Percentiles rank a stretch among this genome's conserved stretches.
phyloP scores from a whole-genome alignment of 2,329 filamentous ascomycete species.

The Calonectria ilicicola region DNA sequence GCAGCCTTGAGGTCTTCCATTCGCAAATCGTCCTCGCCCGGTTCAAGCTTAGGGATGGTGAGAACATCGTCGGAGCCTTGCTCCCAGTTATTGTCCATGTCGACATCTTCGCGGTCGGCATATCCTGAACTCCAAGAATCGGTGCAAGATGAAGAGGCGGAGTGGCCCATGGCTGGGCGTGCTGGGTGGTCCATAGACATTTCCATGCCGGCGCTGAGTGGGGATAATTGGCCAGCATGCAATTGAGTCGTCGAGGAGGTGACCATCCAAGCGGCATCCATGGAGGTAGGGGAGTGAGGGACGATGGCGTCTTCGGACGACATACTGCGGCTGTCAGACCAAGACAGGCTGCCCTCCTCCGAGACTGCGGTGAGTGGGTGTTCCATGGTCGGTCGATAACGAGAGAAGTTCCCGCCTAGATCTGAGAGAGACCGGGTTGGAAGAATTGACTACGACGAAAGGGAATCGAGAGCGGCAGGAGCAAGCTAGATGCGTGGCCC shows the following conservation, averaged over 20 bases:
- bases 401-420: background rate
- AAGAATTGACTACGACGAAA: slow-evolving; percentile 19
- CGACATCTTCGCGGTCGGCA: slow-evolving; percentile 51
- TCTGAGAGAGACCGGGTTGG: background rate
- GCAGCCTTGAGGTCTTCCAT: slow-evolving; percentile 64
- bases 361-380: slow-evolving; percentile 55
- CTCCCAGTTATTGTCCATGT: slow-evolving; percentile 61
- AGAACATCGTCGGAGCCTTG: slow-evolving; percentile 58
- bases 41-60: slow-evolving; percentile 67
- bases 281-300: slow-evolving; percentile 48
- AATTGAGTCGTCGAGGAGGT: slow-evolving; percentile 43
- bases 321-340: slow-evolving; percentile 60
- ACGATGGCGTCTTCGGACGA: slow-evolving; percentile 52
- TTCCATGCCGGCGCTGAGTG: slow-evolving; percentile 64
- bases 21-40: slow-evolving; percentile 66
- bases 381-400: slow-evolving; percentile 59
- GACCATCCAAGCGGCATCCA: slow-evolving; percentile 46
- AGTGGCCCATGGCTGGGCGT: slow-evolving; percentile 57
- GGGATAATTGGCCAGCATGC: slow-evolving; percentile 63
- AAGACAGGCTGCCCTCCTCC: slow-evolving; percentile 57
- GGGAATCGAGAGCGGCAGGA: slow-evolving; percentile 26
- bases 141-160: slow-evolving; percentile 59
- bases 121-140: slow-evolving; percentile 59
- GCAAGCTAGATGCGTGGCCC: slow-evolving; percentile 29
- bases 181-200: slow-evolving; percentile 52